Conservation (phyloP, 2,329 filamentous ascomycete genomes). For the Fusarium denticulatum region DNA sequence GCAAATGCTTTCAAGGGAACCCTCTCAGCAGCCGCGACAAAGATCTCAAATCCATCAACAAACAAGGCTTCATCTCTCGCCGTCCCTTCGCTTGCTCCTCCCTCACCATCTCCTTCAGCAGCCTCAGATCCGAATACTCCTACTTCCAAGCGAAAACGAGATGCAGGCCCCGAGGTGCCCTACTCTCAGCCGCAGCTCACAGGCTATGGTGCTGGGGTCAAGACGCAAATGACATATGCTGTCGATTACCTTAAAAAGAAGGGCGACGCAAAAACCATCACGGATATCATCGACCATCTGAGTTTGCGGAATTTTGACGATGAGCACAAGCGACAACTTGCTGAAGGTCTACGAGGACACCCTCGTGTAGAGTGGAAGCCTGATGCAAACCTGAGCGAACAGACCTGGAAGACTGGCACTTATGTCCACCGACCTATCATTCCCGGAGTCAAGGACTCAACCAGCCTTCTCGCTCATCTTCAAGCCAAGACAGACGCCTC, state of each 20-base stretch:
- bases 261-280: slow-evolving; percentile 73
- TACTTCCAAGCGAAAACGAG: slow-evolving; percentile 70
- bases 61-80: slow-evolving; percentile 48
- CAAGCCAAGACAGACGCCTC: slow-evolving; percentile 83
- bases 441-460: slow-evolving; percentile 78
- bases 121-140: slow-evolving; percentile 70
- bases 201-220: slow-evolving; percentile 80
- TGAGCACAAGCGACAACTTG: slow-evolving; percentile 70
- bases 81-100: slow-evolving; percentile 58
- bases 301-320: slow-evolving; percentile 73
- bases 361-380: slow-evolving; percentile 67
- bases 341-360: slow-evolving; percentile 73
- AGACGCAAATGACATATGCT: slow-evolving; percentile 88
- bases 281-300: slow-evolving; percentile 83
- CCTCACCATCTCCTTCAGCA: slow-evolving; percentile 70
- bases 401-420: slow-evolving; percentile 74
- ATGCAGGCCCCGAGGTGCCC: slow-evolving; percentile 61
- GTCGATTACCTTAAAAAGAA: slow-evolving; percentile 83
- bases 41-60: slow-evolving; percentile 62
- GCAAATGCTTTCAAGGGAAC: slow-evolving; percentile 70
- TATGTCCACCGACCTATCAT: slow-evolving; percentile 88
- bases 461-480: slow-evolving; percentile 81
- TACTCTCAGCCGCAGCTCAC: slow-evolving; percentile 83
- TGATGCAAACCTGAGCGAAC: slow-evolving; percentile 68
- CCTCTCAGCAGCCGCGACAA: slow-evolving; percentile 70